Conservation (phyloP, 2,329 filamentous ascomycete genomes). For the Ophiocordyceps unilateralis region DNA sequence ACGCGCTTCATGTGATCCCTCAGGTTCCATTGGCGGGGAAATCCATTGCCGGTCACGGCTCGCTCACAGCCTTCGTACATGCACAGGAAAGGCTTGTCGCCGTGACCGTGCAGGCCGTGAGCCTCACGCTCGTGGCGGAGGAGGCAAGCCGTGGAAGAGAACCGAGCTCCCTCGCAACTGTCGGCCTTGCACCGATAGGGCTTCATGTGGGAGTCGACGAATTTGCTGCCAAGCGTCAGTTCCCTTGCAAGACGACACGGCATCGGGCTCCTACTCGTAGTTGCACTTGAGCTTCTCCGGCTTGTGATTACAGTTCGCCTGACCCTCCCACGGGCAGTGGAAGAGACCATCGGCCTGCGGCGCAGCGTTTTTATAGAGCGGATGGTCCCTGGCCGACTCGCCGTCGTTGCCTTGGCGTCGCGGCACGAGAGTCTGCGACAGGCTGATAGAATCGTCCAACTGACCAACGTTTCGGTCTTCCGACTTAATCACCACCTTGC, state of each 20-base stretch:
- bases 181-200: conserved; percentile 86
- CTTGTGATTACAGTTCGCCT: conserved; percentile 63
- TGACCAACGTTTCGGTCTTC: conserved; percentile 11
- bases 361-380: conserved; percentile 50
- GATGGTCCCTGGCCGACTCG: conserved; percentile 47
- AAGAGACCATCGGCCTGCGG: conserved; percentile 63
- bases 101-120: conserved; percentile 88
- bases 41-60: conserved; percentile 66
- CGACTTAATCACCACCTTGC: conserved; percentile 12
- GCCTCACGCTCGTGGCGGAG: conserved; percentile 91
- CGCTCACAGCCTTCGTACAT: conserved; percentile 77
- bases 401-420: conserved; percentile 33
- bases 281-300: conserved; percentile 97
- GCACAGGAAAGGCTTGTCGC: conserved; percentile 83
- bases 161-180: conserved; percentile 69
- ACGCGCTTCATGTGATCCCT: conserved; percentile 95
- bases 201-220: conserved; percentile 90
- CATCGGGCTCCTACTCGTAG: conserved; percentile 64
- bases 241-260: not conserved
- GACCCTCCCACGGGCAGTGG: conserved; percentile 76
- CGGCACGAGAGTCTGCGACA: conserved; percentile 21
- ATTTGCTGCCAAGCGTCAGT: conserved; percentile 50
- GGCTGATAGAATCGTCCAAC: conserved; percentile 13
- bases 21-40: conserved; percentile 89
- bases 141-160: conserved; percentile 88